Evolutionary conservation across 2,329 filamentous ascomycete species (phyloP).

Genomic region (Diaporthe eres): DNA sequence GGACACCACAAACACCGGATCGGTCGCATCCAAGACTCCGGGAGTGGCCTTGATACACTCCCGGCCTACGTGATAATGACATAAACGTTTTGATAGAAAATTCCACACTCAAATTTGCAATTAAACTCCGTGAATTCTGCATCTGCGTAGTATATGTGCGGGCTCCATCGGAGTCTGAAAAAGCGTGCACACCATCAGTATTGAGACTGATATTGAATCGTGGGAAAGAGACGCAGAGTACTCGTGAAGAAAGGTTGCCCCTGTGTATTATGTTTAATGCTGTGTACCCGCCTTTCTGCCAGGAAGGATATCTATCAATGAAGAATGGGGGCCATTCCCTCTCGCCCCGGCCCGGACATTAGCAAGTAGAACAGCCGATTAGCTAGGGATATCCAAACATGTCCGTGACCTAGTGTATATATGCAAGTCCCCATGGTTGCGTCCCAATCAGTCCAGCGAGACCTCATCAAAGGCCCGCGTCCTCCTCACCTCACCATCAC

Average conservation of each 20-base stretch:
- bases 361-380: background rate
- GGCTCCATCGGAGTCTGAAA: background rate
- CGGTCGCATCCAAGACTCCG: background rate
- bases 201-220: background rate
- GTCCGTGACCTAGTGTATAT: background rate
- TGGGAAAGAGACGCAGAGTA: background rate
- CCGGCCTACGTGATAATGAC: background rate
- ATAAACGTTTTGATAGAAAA: background rate
- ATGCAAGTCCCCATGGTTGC: background rate
- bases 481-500: background rate
- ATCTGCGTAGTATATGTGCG: background rate
- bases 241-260: background rate
- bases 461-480: background rate
- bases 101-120: background rate
- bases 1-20: background rate
- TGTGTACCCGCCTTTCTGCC: background rate
- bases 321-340: background rate
- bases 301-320: background rate
- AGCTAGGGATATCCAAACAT: background rate
- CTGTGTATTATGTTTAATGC: background rate
- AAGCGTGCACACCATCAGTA: background rate
- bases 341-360: background rate
- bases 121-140: background rate
- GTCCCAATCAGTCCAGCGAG: background rate
- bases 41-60: background rate